These are phyloP conservation scores for Nothophoma quercina DNA, from an alignment of 2,329 filamentous ascomycete genomes.

Conservation along the genomic window DNA sequence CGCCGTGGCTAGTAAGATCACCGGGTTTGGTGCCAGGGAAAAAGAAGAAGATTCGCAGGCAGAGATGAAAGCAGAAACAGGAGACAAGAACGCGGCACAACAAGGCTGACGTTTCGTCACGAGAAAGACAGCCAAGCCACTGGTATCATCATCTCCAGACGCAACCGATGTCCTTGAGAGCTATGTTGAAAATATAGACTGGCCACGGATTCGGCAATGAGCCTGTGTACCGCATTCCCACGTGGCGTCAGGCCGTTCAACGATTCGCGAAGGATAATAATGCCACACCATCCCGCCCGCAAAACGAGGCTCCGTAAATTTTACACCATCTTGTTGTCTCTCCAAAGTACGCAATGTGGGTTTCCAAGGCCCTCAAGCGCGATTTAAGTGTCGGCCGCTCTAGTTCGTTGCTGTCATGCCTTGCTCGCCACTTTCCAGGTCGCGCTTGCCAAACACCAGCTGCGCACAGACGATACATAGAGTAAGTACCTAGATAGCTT, in stretches of 20 bases:
- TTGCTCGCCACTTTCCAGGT: neutral
- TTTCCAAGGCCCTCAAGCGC: neutral
- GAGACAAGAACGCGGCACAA: neutral
- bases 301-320: neutral
- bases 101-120: neutral
- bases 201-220: neutral
- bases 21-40: slow-evolving; percentile 18
- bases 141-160: too few relatives aligned
- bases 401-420: neutral
- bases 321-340: neutral
- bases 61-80: neutral
- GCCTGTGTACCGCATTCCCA: neutral
- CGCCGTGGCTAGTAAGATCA: slow-evolving; percentile 45
- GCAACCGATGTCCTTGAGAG: too few relatives aligned
- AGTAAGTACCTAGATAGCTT: neutral
- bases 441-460: neutral
- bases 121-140: too few relatives aligned
- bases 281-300: neutral
- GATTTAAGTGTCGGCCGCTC: neutral
- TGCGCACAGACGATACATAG: neutral
- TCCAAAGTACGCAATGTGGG: neutral
- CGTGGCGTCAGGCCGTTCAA: neutral
- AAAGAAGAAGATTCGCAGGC: neutral
- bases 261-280: slow-evolving; percentile 2
- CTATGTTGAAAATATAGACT: neutral